Conservation (phyloP, 2,329 filamentous ascomycete genomes). For the Colletotrichum musicola region DNA sequence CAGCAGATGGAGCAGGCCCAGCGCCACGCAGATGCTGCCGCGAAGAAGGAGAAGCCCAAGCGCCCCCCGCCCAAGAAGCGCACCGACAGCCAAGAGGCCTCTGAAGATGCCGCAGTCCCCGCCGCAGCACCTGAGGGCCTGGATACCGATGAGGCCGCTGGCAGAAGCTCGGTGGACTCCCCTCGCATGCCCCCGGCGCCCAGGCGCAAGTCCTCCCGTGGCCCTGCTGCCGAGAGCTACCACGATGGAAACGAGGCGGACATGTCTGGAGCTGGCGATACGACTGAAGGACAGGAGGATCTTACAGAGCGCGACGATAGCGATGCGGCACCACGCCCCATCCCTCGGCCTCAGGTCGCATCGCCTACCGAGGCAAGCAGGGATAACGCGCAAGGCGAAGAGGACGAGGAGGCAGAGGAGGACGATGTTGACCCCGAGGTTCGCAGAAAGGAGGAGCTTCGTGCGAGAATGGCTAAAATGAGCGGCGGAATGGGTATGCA, state of each 20-base stretch:
- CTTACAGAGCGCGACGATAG: slow-evolving; percentile 80
- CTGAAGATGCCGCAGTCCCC: slow-evolving; percentile 43
- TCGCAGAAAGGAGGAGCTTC: slow-evolving; percentile 85
- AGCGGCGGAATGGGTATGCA: slow-evolving; percentile 97
- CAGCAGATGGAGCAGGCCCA: slow-evolving; percentile 92
- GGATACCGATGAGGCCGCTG: slow-evolving; percentile 60
- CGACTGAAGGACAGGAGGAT: slow-evolving; percentile 71
- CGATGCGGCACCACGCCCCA: slow-evolving; percentile 67
- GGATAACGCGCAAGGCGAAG: slow-evolving; percentile 60
- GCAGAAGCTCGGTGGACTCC: slow-evolving; percentile 65
- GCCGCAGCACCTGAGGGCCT: slow-evolving; percentile 38
- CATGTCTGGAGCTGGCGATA: slow-evolving; percentile 74
- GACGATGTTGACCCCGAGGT: slow-evolving; percentile 91
- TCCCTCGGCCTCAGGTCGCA: slow-evolving; percentile 53
- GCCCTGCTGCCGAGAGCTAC: slow-evolving; percentile 55
- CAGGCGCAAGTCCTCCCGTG: slow-evolving; percentile 67
- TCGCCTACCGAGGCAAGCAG: slow-evolving; percentile 48
- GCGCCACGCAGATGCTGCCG: slow-evolving; percentile 80
- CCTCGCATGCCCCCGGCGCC: slow-evolving; percentile 53
- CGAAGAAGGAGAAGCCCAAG: slow-evolving; percentile 91
- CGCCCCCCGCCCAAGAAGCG: slow-evolving; percentile 76
- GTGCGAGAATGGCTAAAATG: slow-evolving; percentile 98
- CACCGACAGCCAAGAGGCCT: slow-evolving; percentile 60
- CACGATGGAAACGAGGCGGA: slow-evolving; percentile 75
- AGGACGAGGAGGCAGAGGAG: slow-evolving; percentile 75